Percentiles rank a stretch among this genome's conserved stretches.
These are phyloP conservation scores for Candida andamanensis DNA, from an alignment of 805 yeast species.

Conservation along the genomic window DNA sequence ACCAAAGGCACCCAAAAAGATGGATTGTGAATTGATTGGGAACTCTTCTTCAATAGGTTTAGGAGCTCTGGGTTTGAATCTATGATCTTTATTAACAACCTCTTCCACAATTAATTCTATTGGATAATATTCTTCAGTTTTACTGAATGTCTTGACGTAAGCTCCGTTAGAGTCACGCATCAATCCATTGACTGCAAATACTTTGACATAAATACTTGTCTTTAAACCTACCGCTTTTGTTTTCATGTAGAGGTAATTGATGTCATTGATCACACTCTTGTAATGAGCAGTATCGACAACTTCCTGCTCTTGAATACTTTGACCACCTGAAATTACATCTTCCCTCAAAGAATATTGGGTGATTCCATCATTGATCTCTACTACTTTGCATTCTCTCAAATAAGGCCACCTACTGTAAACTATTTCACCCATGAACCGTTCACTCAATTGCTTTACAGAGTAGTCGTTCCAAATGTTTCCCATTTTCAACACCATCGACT, in stretches of 20 bases:
- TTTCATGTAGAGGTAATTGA: constrained; percentile 41
- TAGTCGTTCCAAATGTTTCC: constrained; percentile 51
- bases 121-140: constrained; percentile 57
- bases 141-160: constrained; percentile 63
- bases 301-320: constrained; percentile 5
- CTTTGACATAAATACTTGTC: constrained; percentile 53
- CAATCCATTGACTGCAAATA: constrained; percentile 74
- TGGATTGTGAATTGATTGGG: constrained; percentile 65
- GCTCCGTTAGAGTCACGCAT: constrained; percentile 68
- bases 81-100: constrained; percentile 66
- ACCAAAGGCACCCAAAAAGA: constrained; percentile 80
- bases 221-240: constrained; percentile 50
- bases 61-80: constrained; percentile 71
- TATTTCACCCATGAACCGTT: constrained; percentile 52
- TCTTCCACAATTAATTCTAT: constrained; percentile 72
- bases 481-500: constrained; percentile 67
- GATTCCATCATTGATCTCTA: constrained; percentile 53
- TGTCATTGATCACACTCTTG: constrained; percentile 32
- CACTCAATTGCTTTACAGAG: constrained; percentile 60
- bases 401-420: constrained; percentile 90
- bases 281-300: constrained; percentile 36
- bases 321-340: constrained; percentile 19
- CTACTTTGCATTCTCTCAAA: constrained; percentile 71
- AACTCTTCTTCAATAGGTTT: constrained; percentile 76
- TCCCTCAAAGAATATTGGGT: constrained; percentile 30